A percentile compares a stretch with the other conserved stretches of the same genome.
Conservation (phyloP, 192 early-diverging fungal genomes). For the Endogone sp. region DNA sequence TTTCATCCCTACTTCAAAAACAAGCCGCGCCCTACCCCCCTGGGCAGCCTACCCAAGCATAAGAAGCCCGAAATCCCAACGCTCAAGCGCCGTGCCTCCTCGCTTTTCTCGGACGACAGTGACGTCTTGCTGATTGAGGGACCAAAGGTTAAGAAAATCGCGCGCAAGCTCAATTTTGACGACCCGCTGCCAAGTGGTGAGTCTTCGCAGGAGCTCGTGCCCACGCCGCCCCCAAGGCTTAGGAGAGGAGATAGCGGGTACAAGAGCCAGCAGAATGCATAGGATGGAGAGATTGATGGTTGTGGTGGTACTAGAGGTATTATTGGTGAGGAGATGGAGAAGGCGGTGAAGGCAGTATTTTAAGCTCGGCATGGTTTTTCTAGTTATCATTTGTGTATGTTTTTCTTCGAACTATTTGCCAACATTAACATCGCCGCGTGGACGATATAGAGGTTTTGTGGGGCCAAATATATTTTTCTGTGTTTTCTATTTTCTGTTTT, state of each 20-base stretch:
- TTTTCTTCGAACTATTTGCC: no score
- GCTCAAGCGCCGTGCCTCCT: neutral
- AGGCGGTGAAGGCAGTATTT: no score
- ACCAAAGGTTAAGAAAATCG: neutral
- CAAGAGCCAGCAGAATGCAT: neutral
- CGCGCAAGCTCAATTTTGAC: neutral
- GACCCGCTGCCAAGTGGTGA: neutral
- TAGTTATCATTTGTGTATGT: no score
- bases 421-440: no score
- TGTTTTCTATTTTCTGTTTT: no score
- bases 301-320: no score
- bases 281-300: no score
- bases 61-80: neutral
- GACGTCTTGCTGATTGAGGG: neutral
- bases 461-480: no score
- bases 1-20: slow-evolving; percentile 75
- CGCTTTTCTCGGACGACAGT: neutral
- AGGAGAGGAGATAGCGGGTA: neutral
- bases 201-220: neutral
- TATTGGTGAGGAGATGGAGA: no score
- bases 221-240: neutral
- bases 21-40: slow-evolving; percentile 63
- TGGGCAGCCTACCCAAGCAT: slow-evolving; percentile 60
- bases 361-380: no score
- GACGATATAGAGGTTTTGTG: no score